Conservation (phyloP, 2,329 filamentous ascomycete genomes). For the Colletotrichum orchidophilum region DNA sequence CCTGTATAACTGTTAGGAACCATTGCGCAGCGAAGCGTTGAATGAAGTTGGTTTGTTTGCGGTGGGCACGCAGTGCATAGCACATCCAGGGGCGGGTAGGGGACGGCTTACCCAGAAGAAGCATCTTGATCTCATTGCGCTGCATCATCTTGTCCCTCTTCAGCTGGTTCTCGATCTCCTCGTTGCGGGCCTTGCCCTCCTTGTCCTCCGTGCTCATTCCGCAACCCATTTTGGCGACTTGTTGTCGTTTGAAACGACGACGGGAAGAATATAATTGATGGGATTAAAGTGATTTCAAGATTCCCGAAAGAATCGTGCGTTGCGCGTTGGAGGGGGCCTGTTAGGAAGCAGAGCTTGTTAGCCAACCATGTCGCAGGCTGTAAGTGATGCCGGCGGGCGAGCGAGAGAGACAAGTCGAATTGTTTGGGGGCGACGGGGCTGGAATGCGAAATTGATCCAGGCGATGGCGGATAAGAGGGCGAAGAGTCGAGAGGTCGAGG, state of each 20-base stretch:
- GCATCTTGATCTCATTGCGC: slow-evolving; percentile 99
- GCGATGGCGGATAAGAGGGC: slow-evolving; percentile 4
- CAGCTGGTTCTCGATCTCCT: slow-evolving; percentile 99
- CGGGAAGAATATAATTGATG: slow-evolving; percentile 18
- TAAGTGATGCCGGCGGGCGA: slow-evolving; percentile 8
- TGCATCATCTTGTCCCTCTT: slow-evolving; percentile 99
- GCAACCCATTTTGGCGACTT: slow-evolving; percentile 88
- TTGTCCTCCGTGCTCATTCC: slow-evolving; percentile 99
- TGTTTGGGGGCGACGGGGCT: slow-evolving; percentile 25
- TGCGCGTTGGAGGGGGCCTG: slow-evolving; percentile 16
- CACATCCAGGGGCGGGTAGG: neutral
- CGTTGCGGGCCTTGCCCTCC: slow-evolving; percentile 99
- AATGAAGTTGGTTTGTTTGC: neutral
- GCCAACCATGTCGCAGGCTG: slow-evolving; percentile 21
- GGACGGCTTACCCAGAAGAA: slow-evolving; percentile 80
- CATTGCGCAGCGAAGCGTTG: neutral
- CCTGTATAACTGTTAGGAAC: slow-evolving; percentile 59
- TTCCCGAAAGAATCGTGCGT: slow-evolving; percentile 7
- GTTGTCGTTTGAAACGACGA: slow-evolving; percentile 23
- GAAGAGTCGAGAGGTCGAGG: slow-evolving; percentile 16
- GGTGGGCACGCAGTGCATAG: neutral
- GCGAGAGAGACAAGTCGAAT: slow-evolving; percentile 8
- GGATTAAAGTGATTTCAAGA: slow-evolving; percentile 24
- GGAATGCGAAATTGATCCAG: slow-evolving; percentile 25
- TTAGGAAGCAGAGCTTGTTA: slow-evolving; percentile 11